Evolutionary conservation across 768 basidiomycete species (phyloP).

Genomic region (Tephrocybe rancida): DNA sequence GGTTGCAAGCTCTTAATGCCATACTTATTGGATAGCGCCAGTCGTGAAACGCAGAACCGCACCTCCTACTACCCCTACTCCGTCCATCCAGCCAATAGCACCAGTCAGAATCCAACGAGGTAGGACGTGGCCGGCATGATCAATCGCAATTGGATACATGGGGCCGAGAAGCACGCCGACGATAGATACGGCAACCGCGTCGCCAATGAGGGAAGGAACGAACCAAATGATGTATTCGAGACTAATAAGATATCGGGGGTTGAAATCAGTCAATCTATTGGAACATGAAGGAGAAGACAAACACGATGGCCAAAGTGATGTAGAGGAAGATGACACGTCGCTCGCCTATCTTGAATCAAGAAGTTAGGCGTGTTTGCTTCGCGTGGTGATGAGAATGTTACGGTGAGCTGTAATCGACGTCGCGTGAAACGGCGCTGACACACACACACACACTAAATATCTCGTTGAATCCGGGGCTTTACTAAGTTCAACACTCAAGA

Average conservation of each 20-base stretch:
- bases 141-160: slow-evolving; percentile 76
- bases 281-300: slow-evolving; percentile 9
- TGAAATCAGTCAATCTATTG: background rate
- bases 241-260: slow-evolving; percentile 12
- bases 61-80: slow-evolving; percentile 70
- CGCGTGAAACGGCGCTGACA: no score
- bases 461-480: no score
- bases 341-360: slow-evolving; percentile 51
- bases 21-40: slow-evolving; percentile 63
- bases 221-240: slow-evolving; percentile 67
- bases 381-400: background rate
- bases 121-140: slow-evolving; percentile 65
- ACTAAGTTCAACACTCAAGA: no score
- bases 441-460: no score
- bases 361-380: background rate
- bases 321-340: slow-evolving; percentile 57
- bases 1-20: slow-evolving; percentile 66
- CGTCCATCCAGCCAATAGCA: slow-evolving; percentile 69
- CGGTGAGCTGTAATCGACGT: no score
- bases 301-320: slow-evolving; percentile 51
- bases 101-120: slow-evolving; percentile 71
- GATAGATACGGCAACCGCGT: slow-evolving; percentile 63
- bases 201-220: slow-evolving; percentile 62
- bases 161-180: slow-evolving; percentile 75
- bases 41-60: slow-evolving; percentile 75